Percentiles rank a stretch among this genome's conserved stretches.
These are phyloP conservation scores for Helenozyma rhizophorensis DNA, from an alignment of 805 yeast genomes.

Conservation along the genomic window DNA sequence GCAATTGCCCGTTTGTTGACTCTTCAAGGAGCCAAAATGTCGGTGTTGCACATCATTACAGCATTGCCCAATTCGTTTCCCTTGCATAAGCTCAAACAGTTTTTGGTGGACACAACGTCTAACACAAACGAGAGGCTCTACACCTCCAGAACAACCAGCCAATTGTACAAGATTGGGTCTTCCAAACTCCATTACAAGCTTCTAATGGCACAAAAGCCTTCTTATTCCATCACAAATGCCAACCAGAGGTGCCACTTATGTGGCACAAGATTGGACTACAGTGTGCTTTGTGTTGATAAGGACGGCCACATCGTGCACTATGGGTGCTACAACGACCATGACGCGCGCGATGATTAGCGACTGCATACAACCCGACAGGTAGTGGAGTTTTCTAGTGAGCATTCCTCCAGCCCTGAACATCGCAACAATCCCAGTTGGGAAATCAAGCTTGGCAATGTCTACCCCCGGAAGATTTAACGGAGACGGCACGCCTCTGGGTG, in stretches of 20 bases:
- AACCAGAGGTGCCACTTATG: conserved; percentile 56
- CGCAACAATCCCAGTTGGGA: no score
- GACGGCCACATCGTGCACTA: conserved; percentile 49
- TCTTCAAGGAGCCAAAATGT: conserved; percentile 46
- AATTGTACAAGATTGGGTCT: conserved; percentile 51
- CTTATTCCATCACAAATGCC: conserved; percentile 35
- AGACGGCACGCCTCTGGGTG: not conserved
- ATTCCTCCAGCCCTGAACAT: conserved; percentile 1
- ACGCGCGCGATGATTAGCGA: not conserved
- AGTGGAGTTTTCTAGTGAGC: conserved; percentile 3
- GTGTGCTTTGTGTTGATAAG: conserved; percentile 48
- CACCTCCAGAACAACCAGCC: conserved; percentile 38
- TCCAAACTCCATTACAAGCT: conserved; percentile 43
- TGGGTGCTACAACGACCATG: conserved; percentile 38
- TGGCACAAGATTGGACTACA: conserved; percentile 48
- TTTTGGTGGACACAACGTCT: conserved; percentile 44
- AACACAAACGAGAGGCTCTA: conserved; percentile 36
- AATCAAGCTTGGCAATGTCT: no score
- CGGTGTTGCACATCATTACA: conserved; percentile 41
- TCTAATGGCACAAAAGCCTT: conserved; percentile 32
- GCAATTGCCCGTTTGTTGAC: conserved; percentile 38
- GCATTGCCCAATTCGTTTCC: conserved; percentile 50
- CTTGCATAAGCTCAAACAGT: conserved; percentile 38
- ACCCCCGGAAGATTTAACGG: not conserved
- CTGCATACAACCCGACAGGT: not conserved